These are phyloP conservation scores for Fraxinus paxiana DNA, from an alignment of 305 asterid species.

Conservation along the genomic window DNA sequence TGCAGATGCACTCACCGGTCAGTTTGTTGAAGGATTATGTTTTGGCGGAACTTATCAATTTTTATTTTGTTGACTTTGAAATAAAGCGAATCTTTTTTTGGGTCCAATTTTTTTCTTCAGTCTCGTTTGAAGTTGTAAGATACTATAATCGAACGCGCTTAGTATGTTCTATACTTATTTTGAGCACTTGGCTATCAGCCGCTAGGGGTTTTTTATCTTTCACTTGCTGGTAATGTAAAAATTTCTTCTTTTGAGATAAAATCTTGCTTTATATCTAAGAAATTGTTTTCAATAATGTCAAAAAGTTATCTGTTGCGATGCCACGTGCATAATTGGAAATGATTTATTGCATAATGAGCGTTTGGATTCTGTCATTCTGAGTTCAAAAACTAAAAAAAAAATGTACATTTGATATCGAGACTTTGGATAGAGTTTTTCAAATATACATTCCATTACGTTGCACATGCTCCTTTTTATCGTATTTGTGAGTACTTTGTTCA, in stretches of 20 bases:
- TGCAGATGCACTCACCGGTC: background rate
- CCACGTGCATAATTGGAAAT: background rate
- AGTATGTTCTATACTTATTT: conserved; percentile 2
- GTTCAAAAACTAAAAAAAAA: background rate
- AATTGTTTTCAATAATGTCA: background rate
- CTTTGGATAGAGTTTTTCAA: background rate
- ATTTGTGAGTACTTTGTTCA: background rate
- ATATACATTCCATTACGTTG: background rate
- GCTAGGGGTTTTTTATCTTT: conserved; percentile 16
- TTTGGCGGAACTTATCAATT: background rate
- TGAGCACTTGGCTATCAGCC: conserved; percentile 22
- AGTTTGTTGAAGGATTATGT: background rate
- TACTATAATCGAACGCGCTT: conserved; percentile 16
- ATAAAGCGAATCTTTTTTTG: conserved; percentile 2
- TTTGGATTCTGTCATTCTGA: background rate
- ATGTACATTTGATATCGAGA: background rate
- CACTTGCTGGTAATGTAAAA: conserved; percentile 20
- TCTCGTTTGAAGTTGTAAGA: background rate
- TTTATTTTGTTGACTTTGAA: conserved; percentile 22
- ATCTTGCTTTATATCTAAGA: conserved; percentile 7
- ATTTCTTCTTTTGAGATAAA: background rate
- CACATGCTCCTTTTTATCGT: background rate
- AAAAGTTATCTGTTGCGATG: background rate
- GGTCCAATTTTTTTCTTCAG: conserved; percentile 19
- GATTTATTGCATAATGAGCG: conserved; percentile 5